Percentiles rank a stretch among this genome's conserved stretches.
Conservation (phyloP, 495 filamentous ascomycete species). For the Parachaetomium inaequale region DNA sequence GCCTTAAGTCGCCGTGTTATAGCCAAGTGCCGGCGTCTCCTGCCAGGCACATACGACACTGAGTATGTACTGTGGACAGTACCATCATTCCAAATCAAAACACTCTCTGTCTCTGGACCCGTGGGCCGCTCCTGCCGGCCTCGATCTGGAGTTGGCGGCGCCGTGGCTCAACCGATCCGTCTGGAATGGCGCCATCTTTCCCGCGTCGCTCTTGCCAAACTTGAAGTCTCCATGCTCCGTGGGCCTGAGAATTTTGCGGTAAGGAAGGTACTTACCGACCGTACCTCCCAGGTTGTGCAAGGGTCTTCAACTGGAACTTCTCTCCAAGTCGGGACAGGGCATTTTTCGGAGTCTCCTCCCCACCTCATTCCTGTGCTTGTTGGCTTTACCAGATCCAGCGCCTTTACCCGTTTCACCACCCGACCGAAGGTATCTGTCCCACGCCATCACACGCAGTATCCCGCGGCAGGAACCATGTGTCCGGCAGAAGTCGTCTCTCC, state of each 20-base stretch:
- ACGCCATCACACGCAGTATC: background rate
- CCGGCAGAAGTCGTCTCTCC: background rate
- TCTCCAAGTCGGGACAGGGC: background rate
- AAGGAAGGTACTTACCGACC: too few species aligned
- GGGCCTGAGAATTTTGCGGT: too few species aligned
- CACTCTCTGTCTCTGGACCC: background rate
- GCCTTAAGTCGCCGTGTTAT: conserved; percentile 29
- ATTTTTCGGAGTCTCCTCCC: background rate
- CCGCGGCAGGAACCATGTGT: background rate
- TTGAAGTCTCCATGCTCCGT: background rate
- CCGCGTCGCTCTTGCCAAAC: background rate
- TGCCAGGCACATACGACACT: conserved; percentile 15
- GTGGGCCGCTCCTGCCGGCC: background rate
- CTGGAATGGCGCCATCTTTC: background rate
- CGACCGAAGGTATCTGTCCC: background rate
- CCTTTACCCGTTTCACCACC: background rate
- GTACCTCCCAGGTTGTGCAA: background rate
- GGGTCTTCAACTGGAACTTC: background rate
- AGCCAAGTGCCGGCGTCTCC: conserved; percentile 32
- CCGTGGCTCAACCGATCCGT: background rate
- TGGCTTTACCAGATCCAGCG: background rate
- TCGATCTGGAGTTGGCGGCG: background rate
- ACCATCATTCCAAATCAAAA: background rate
- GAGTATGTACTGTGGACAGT: too few species aligned
- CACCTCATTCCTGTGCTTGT: background rate